Base-by-base conservation (phyloP, 129 eudicot genomes). In the Pittosporum tobira region DNA sequence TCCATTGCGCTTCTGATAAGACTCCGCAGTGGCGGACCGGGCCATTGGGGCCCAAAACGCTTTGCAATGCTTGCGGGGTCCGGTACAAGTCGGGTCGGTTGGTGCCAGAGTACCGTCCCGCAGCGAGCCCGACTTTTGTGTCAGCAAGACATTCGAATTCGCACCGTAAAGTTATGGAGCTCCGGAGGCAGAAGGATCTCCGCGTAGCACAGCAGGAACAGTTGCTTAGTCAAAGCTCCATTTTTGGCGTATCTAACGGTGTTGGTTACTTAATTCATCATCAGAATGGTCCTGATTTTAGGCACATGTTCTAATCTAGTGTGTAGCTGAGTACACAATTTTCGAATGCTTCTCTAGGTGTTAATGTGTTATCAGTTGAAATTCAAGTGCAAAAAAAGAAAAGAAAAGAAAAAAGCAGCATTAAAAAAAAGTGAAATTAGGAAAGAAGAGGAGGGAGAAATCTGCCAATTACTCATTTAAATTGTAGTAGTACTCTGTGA, bases 11-110 rank as follows among this genome's bases (percentile, higher is more conserved):
- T 10, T 83, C 99, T 11, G 99, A 91, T 27, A 91, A 87, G 79
- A 91, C 98, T 1, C 98, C 98, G 2, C 98, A 91, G 31, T 91
- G 98, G 98, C 71, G 98, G 50, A 86, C 85, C 20, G 99, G 99
- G 26, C 99, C 96, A 0, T 67, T 91, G 82, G 99, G 99, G 13
- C 96, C 99, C 4, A 91, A 91, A 58, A 91, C 99, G 6, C 63
- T 91, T 8, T 91, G 96, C 48, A 91, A 87, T 48, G 96, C 98
- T 0, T 91, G 98, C 63, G 98, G 98, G 13, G 98, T 91, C 25
- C 76, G 96, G 55, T 91, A 30, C 85, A 91, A 91, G 76, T 91
- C 96, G 70, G 98, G 98, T 36, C 85, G 99, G 34, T 67, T 91
- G 14, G 88, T 91, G 38, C 99, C 99, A 14, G 99, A 91, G 37